These are phyloP conservation scores for Artemisia annua DNA, from an alignment of 129 eudicot species.

Conservation along the genomic window DNA sequence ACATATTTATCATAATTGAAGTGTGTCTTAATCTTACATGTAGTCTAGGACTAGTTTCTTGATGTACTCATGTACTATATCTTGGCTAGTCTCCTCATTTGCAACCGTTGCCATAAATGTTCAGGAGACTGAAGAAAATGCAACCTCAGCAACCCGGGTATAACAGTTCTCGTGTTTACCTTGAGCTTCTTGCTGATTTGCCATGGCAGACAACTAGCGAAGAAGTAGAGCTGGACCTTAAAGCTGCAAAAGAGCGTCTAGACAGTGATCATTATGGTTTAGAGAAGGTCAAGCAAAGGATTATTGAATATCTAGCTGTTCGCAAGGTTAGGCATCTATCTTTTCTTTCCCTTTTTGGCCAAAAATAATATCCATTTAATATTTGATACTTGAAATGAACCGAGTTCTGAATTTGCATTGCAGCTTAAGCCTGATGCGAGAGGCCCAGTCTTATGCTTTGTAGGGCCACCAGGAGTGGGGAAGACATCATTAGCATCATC, in stretches of 20 bases:
- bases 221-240: slow-evolving; percentile 76
- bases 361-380: neutral
- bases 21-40: neutral
- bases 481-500: slow-evolving; percentile 98
- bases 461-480: slow-evolving; percentile 99
- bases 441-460: slow-evolving; percentile 95
- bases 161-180: slow-evolving; percentile 89
- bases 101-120: slow-evolving; percentile 24
- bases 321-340: slow-evolving; percentile 63
- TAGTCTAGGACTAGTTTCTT: slow-evolving; percentile 5
- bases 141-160: slow-evolving; percentile 99
- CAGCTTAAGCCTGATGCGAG: slow-evolving; percentile 98
- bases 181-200: slow-evolving; percentile 95
- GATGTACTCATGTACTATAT: neutral
- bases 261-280: slow-evolving; percentile 92
- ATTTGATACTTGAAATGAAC: slow-evolving; percentile 7
- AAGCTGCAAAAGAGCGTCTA: slow-evolving; percentile 92
- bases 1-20: slow-evolving; percentile 2
- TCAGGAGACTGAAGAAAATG: slow-evolving; percentile 97
- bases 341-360: neutral
- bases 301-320: slow-evolving; percentile 95
- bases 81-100: slow-evolving; percentile 11
- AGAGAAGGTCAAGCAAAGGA: slow-evolving; percentile 90
- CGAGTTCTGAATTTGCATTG: slow-evolving; percentile 23
- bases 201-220: slow-evolving; percentile 94